Evolutionary conservation across 108 stramenopile genomes (phyloP).

Genomic region (Hondaea fermentalgiana): DNA sequence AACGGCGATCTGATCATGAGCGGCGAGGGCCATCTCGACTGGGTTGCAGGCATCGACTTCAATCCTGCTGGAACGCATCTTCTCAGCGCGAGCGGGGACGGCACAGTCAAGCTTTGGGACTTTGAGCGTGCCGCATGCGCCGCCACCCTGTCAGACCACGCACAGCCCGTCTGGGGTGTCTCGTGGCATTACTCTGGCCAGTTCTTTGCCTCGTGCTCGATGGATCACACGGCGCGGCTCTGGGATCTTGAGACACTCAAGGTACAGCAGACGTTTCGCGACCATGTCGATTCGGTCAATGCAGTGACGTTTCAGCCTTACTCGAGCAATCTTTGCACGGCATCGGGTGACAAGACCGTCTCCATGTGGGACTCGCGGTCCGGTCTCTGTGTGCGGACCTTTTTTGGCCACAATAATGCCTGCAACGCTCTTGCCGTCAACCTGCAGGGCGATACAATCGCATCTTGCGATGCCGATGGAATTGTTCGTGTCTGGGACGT

Average conservation of each 20-base stretch:
- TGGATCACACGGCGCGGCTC: conserved; percentile 55
- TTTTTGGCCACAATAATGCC: conserved; percentile 58
- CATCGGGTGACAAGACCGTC: conserved; percentile 58
- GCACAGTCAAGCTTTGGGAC: conserved; percentile 60
- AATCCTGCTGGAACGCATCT: conserved; percentile 54
- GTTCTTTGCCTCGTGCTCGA: conserved; percentile 51
- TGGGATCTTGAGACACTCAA: conserved; percentile 47
- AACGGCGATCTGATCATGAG: conserved; percentile 56
- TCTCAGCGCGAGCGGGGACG: conserved; percentile 47
- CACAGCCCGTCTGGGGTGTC: conserved; percentile 56
- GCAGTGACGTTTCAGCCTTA: conserved; percentile 54
- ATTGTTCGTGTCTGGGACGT: conserved; percentile 52
- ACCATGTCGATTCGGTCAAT: conserved; percentile 59
- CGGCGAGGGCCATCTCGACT: conserved; percentile 54
- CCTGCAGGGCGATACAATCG: conserved; percentile 48
- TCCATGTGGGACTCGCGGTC: conserved; percentile 51
- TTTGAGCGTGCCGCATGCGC: conserved; percentile 44
- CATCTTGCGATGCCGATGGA: conserved; percentile 54
- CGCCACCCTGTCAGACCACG: conserved; percentile 53
- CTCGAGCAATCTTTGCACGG: conserved; percentile 53
- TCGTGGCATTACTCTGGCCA: conserved; percentile 54
- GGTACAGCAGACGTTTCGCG: conserved; percentile 54
- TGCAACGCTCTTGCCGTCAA: conserved; percentile 47
- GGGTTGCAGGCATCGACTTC: conserved; percentile 52
- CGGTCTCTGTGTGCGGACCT: conserved; percentile 52